Evolutionary conservation across 106 monocot species (phyloP).

Genomic region (Phalaenopsis equestris): DNA sequence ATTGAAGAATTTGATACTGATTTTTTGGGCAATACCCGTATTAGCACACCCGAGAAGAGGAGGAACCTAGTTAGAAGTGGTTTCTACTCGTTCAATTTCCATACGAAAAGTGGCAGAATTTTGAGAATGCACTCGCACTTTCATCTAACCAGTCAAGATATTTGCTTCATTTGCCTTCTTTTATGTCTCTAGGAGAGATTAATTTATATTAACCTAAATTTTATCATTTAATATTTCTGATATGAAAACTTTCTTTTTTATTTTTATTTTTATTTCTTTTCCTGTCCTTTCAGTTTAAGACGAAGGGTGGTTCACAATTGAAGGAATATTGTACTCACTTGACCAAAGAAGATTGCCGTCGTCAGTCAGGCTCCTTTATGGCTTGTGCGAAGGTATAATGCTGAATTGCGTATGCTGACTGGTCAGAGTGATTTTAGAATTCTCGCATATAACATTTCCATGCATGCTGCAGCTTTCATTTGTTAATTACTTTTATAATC

Average conservation of each 20-base stretch:
- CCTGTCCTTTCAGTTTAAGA: conserved; percentile 66
- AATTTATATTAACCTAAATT: neutral
- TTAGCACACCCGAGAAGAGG: neutral
- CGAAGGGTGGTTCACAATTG: conserved; percentile 92
- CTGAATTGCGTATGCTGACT: neutral
- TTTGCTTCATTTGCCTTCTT: neutral
- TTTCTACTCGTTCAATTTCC: neutral
- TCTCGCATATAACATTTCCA: neutral
- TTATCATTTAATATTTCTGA: neutral
- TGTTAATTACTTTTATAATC: neutral
- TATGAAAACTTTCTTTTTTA: neutral
- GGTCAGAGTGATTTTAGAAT: neutral
- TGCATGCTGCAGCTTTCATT: neutral
- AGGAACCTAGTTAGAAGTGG: conserved; percentile 2
- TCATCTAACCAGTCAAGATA: neutral
- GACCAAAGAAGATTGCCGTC: conserved; percentile 99
- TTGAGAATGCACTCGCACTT: neutral
- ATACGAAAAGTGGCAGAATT: neutral
- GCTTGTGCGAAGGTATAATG: conserved; percentile 83
- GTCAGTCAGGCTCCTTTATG: conserved; percentile 76
- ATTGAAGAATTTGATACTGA: conserved; percentile 2
- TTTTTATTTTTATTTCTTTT: neutral
- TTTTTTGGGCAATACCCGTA: neutral
- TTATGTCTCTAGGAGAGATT: neutral
- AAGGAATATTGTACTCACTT: conserved; percentile 91